These are phyloP conservation scores for Talaromyces albobiverticillius DNA, from an alignment of 2,329 filamentous ascomycete genomes.

Conservation along the genomic window DNA sequence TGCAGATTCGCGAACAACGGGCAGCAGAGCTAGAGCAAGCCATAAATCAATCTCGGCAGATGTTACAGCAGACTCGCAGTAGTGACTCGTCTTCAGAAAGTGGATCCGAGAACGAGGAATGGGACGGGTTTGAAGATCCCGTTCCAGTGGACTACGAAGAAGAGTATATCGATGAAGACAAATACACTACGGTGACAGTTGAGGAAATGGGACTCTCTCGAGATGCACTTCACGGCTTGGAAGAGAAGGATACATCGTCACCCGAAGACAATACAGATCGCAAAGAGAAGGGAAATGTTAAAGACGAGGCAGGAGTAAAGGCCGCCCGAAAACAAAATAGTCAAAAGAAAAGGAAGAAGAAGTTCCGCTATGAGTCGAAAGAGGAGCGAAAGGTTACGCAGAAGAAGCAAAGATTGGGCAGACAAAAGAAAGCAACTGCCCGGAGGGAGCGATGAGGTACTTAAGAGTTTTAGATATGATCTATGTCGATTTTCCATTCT, in stretches of 20 bases:
- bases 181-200: conserved; percentile 90
- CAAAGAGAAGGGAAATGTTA: conserved; percentile 23
- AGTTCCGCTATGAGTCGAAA: conserved; percentile 91
- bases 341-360: conserved; percentile 78
- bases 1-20: conserved; percentile 77
- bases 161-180: conserved; percentile 95
- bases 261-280: conserved; percentile 22
- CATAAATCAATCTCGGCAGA: conserved; percentile 69
- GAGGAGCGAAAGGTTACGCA: conserved; percentile 66
- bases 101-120: conserved; percentile 49
- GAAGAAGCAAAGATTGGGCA: conserved; percentile 65
- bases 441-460: conserved; percentile 39
- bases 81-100: conserved; percentile 28
- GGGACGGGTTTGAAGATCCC: conserved; percentile 59
- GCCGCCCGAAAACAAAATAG: conserved; percentile 30
- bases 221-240: conserved; percentile 45
- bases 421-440: conserved; percentile 65
- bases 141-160: conserved; percentile 73
- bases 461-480: not conserved
- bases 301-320: conserved; percentile 30
- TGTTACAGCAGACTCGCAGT: conserved; percentile 60
- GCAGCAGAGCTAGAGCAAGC: conserved; percentile 79
- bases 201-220: conserved; percentile 80
- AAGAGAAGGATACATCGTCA: not conserved
- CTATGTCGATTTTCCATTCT: not conserved